phyloP scores from a whole-genome alignment of 768 basidiomycete species.

The Boletus rufocinnamomeus region DNA sequence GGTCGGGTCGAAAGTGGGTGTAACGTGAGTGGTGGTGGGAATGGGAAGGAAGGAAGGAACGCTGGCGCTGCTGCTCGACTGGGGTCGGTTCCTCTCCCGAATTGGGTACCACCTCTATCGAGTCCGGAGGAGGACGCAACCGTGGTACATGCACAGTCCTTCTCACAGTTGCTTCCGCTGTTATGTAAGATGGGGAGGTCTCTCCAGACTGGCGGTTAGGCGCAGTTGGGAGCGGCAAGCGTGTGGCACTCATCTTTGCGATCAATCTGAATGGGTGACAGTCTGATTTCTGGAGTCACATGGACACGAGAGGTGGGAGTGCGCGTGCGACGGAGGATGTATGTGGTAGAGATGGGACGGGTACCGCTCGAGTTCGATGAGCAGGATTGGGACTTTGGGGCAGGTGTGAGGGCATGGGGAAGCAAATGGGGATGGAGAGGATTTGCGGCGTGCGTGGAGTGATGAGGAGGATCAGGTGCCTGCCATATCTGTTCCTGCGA shows the following conservation, averaged over 20 bases:
- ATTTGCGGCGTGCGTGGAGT: constrained; percentile 27
- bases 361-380: too few relatives aligned
- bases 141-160: constrained; percentile 41
- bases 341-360: too few relatives aligned
- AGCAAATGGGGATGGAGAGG: constrained; percentile 14
- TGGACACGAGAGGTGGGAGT: constrained; percentile 39
- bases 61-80: background rate
- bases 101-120: constrained; percentile 3
- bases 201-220: too few relatives aligned
- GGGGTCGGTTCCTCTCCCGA: constrained; percentile 1
- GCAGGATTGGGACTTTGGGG: too few relatives aligned
- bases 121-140: constrained; percentile 26
- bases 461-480: constrained; percentile 29
- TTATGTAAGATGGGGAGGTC: too few relatives aligned
- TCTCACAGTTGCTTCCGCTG: too few relatives aligned
- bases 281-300: constrained; percentile 61
- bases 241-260: constrained; percentile 68
- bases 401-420: constrained; percentile 35
- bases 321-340: too few relatives aligned
- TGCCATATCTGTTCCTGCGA: constrained; percentile 6
- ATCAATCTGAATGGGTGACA: constrained; percentile 76
- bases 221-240: constrained; percentile 58
- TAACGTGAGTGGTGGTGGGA: background rate
- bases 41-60: constrained; percentile 5
- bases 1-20: background rate